Base-by-base conservation (phyloP, 139 green algal species). In the Tetradesmus obliquus region DNA sequence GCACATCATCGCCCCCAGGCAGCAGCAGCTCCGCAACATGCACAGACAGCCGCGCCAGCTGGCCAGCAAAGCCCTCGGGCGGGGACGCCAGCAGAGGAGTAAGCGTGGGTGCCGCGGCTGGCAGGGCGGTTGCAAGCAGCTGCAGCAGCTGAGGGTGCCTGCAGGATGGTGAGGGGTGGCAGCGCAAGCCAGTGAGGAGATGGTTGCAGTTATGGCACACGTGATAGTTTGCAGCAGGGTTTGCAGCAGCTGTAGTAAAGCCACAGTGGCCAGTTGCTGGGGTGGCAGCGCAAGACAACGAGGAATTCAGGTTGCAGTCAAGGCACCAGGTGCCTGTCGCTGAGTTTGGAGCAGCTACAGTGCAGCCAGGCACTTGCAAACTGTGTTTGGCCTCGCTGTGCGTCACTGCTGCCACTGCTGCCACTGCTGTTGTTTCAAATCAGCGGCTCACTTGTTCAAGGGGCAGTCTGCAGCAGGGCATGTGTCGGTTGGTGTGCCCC, bases 1-100 rank as follows among this genome's bases (percentile, higher is more conserved):
- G 9, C n/a, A 85, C 19, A 45, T 90, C 92, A n/a, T 93, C 89
- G 19, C 69, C 89, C 15, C 82, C 88, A 5, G 93, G 88, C 81
- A 96, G 84, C 88, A 91, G 7, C 54, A 94, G 58, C 55, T 94
- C 88, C 80, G 95, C 92, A 57, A 96, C 62, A 55, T 94, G 93
- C 15, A 95, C 57, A 22, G 69, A 94, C 5, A 79, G 80, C 72
- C 87, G 82, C 53, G 90, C 91, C 83, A 90, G 87, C 74, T 95
- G 93, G 32, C 92, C 92, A 9, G 90, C 53, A 32, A 96, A 91
- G 3, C 83, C 76, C 5, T 76, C 6, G 9, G 86, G 82, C 80
- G 71, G 82, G 62, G 22, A 62, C 13, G 53, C 22, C 8, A 62
- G 20, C 22, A 58, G 22, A 3, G 57, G 32, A 6, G 58, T 19